phyloP scores from a whole-genome alignment of 2,329 filamentous ascomycete genomes.

The Sporothrix euskadiensis region DNA sequence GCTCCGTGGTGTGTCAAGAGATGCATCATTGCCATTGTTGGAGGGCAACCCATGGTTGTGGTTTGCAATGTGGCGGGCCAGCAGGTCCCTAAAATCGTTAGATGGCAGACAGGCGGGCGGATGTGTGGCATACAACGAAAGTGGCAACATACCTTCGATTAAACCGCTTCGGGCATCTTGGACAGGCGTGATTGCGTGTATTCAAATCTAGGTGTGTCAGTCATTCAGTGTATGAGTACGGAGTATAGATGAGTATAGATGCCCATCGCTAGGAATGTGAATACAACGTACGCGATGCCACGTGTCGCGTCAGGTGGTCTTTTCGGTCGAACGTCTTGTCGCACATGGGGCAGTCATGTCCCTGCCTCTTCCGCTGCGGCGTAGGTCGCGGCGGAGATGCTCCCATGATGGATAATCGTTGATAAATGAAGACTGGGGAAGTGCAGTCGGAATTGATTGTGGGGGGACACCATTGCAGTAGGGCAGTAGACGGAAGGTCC shows the following conservation, averaged over 20 bases:
- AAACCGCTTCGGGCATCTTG: background rate
- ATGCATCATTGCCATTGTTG: background rate
- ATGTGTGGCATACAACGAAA: background rate
- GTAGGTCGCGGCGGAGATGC: background rate
- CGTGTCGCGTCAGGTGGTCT: slow-evolving; percentile 4
- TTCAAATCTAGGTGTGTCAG: background rate
- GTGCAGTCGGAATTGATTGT: background rate
- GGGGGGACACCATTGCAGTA: background rate
- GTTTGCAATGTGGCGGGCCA: background rate
- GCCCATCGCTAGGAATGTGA: background rate
- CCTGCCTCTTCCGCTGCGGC: no score
- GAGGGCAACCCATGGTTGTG: background rate
- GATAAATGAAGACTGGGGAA: no score
- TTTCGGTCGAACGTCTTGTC: slow-evolving; percentile 1
- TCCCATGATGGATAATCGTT: background rate
- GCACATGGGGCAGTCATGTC: background rate
- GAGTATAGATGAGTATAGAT: background rate
- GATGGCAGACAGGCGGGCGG: background rate
- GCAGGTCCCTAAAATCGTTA: background rate
- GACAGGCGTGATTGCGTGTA: background rate
- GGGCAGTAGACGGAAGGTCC: background rate
- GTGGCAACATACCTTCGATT: background rate
- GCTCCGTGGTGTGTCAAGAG: background rate
- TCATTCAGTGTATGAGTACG: background rate
- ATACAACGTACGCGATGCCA: background rate